phyloP scores from a whole-genome alignment of 257 asterid species.

The Scutellaria baicalensis region DNA sequence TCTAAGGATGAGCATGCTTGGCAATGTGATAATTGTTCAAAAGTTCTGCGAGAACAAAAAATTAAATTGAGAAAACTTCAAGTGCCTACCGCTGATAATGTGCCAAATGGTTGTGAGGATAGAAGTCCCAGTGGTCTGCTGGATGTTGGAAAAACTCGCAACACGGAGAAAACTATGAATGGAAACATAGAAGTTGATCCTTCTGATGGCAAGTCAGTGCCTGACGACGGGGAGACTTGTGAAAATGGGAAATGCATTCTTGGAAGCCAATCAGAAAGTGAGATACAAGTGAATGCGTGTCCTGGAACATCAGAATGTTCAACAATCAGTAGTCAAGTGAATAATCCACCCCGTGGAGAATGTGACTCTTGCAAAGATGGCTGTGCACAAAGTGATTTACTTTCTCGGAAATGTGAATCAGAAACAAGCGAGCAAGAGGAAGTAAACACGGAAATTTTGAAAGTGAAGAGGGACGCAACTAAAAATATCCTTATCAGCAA shows the following conservation, averaged over 20 bases:
- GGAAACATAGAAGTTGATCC: conserved; percentile 23
- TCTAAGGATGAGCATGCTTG: conserved; percentile 86
- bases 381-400: conserved; percentile 11
- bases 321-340: conserved; percentile 12
- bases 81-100: conserved; percentile 14
- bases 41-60: conserved; percentile 42
- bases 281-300: conserved; percentile 14
- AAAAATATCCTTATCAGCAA: conserved; percentile 61
- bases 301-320: conserved; percentile 22
- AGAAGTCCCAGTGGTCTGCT: conserved; percentile 15
- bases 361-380: conserved; percentile 23
- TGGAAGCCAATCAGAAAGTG: conserved; percentile 20
- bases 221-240: conserved; percentile 15
- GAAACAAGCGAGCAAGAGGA: conserved; percentile 37
- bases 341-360: conserved; percentile 10
- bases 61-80: conserved; percentile 25
- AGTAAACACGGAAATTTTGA: conserved; percentile 38
- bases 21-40: conserved; percentile 91
- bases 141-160: neutral
- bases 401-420: conserved; percentile 25
- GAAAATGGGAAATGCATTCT: conserved; percentile 17
- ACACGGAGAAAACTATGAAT: conserved; percentile 11
- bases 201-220: conserved; percentile 16
- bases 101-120: conserved; percentile 22
- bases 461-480: conserved; percentile 86